Evolutionary conservation across 768 basidiomycete genomes (phyloP).

Genomic region (Xerocomellus intermedius): DNA sequence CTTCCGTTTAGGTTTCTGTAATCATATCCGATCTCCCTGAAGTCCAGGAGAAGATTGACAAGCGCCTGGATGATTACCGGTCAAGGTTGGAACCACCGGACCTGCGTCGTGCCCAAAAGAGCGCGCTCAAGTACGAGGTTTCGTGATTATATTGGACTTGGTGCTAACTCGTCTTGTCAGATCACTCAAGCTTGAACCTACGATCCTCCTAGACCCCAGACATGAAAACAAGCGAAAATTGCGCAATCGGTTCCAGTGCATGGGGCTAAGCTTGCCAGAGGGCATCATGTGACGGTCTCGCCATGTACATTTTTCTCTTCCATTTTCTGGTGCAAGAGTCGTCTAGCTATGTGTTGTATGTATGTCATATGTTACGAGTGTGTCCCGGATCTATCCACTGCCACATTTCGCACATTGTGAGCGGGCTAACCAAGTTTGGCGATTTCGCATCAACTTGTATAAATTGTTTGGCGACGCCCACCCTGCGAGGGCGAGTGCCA

Average conservation of each 20-base stretch:
- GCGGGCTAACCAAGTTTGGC: constrained; percentile 19
- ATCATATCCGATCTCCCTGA: constrained; percentile 35
- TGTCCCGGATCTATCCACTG: not conserved
- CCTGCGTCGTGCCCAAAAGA: constrained; percentile 20
- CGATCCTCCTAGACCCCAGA: constrained; percentile 22
- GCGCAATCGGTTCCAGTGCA: constrained; percentile 6
- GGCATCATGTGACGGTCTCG: constrained; percentile 19
- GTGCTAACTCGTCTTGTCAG: constrained; percentile 17
- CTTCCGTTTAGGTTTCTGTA: constrained; percentile 24
- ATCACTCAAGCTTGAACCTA: constrained; percentile 26
- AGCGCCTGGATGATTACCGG: constrained; percentile 26
- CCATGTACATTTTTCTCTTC: not conserved
- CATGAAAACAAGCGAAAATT: not conserved
- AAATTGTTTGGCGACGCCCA: constrained; percentile 18
- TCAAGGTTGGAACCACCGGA: constrained; percentile 17
- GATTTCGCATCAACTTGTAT: constrained; percentile 8
- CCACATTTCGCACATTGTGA: constrained; percentile 28
- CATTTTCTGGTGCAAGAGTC: not conserved
- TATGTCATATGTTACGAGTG: constrained; percentile 10
- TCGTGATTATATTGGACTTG: not conserved
- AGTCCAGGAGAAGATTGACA: constrained; percentile 28
- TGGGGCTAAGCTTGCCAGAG: constrained; percentile 18
- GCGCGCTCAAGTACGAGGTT: constrained; percentile 21
- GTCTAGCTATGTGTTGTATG: not conserved
- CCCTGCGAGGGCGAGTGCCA: constrained; percentile 10